Conservation (phyloP, 2,329 filamentous ascomycete species). For the Alternaria sp. region DNA sequence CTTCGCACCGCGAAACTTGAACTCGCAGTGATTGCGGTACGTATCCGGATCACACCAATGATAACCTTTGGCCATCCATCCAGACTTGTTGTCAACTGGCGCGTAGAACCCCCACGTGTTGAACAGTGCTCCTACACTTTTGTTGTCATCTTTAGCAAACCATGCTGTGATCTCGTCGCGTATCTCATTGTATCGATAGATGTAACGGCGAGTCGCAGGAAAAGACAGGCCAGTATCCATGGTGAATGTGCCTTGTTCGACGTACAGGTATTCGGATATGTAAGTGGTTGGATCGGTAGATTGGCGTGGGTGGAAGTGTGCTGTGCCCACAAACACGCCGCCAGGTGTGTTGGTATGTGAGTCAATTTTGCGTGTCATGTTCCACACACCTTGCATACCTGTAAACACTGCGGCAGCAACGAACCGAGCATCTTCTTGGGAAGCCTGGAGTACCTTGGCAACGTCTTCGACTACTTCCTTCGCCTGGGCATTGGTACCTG, state of each 20-base stretch:
- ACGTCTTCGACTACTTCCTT: slow-evolving; percentile 58
- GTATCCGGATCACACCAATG: slow-evolving; percentile 77
- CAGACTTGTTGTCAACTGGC: slow-evolving; percentile 38
- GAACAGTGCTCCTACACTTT: slow-evolving; percentile 76
- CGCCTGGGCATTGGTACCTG: slow-evolving; percentile 51
- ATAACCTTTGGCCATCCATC: slow-evolving; percentile 70
- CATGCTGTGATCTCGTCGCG: slow-evolving; percentile 72
- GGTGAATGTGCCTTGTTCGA: slow-evolving; percentile 71
- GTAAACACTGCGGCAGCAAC: slow-evolving; percentile 73
- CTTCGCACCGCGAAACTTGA: slow-evolving; percentile 57
- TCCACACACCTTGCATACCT: slow-evolving; percentile 75
- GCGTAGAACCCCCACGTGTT: slow-evolving; percentile 72
- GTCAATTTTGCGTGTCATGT: slow-evolving; percentile 64
- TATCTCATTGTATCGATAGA: slow-evolving; percentile 73
- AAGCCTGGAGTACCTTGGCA: slow-evolving; percentile 50
- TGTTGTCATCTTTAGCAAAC: slow-evolving; percentile 77
- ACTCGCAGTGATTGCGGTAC: slow-evolving; percentile 75
- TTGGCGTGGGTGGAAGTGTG: slow-evolving; percentile 68
- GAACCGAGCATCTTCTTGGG: slow-evolving; percentile 59
- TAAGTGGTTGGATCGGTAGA: slow-evolving; percentile 57
- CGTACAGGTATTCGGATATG: slow-evolving; percentile 68
- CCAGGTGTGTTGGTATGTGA: slow-evolving; percentile 67
- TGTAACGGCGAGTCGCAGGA: slow-evolving; percentile 70
- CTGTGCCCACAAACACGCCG: slow-evolving; percentile 70
- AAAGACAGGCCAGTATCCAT: slow-evolving; percentile 66